Conservation (phyloP, 2,329 filamentous ascomycete genomes). For the Hypoxylon sp. region DNA sequence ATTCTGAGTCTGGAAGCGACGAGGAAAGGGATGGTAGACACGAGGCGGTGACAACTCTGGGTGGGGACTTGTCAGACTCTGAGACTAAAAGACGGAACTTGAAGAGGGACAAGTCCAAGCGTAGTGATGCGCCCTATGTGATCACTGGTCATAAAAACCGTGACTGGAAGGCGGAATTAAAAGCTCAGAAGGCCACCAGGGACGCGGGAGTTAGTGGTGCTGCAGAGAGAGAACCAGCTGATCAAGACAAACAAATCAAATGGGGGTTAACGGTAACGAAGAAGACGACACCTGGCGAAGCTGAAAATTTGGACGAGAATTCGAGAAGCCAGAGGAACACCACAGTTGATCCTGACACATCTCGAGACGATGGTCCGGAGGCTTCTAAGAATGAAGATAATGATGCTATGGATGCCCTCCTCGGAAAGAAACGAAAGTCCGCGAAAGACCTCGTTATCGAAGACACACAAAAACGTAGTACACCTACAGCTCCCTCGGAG, state of each 20-base stretch:
- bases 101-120: slow-evolving; percentile 35
- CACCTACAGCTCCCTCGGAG: slow-evolving; percentile 63
- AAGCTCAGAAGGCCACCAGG: slow-evolving; percentile 43
- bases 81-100: slow-evolving; percentile 39
- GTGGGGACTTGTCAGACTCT: slow-evolving; percentile 48
- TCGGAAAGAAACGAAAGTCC: slow-evolving; percentile 67
- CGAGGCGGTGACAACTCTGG: slow-evolving; percentile 55
- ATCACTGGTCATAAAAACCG: slow-evolving; percentile 53
- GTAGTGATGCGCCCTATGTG: slow-evolving; percentile 44
- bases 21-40: slow-evolving; percentile 45
- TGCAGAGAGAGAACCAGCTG: slow-evolving; percentile 50
- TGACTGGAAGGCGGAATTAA: slow-evolving; percentile 55
- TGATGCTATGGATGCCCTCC: slow-evolving; percentile 76
- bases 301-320: slow-evolving; percentile 38
- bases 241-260: slow-evolving; percentile 56
- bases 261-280: slow-evolving; percentile 57
- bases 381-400: slow-evolving; percentile 58
- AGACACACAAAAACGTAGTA: slow-evolving; percentile 41
- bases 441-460: slow-evolving; percentile 68
- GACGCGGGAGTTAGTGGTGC: slow-evolving; percentile 12
- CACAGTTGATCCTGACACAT: slow-evolving; percentile 35
- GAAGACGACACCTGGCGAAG: slow-evolving; percentile 41
- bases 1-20: slow-evolving; percentile 61
- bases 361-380: slow-evolving; percentile 18
- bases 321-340: slow-evolving; percentile 24